Base-by-base conservation (phyloP, 345 rosid species). In the Rhodomyrtus tomentosa region DNA sequence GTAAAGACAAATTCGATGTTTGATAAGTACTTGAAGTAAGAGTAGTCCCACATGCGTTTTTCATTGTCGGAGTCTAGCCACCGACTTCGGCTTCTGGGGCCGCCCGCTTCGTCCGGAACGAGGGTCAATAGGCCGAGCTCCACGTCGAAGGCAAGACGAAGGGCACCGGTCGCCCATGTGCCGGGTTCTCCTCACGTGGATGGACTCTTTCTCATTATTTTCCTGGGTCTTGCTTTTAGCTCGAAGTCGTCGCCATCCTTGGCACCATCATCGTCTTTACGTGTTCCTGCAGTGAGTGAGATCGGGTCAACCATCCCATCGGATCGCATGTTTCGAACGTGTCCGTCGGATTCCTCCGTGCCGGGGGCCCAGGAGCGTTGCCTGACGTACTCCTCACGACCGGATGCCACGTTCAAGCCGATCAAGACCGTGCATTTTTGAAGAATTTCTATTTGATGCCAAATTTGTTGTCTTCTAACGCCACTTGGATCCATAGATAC, bases 361-460 rank as follows among this genome's bases (percentile, higher is more conserved):
- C 49, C 49, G 49, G 49, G 49, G 10, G 49, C 49, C 49, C 49
- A 11, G 49, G 49, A 48, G 49, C 49, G 7, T 48, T 11, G 49
- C 11, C 49, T 11, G 49, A 48, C 49, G 11, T 8, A 48, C 49
- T 10, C 49, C 49, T 48, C 49, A 48, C 11, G 10, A 48, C 11
- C 11, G 16, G 32, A 56, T 25, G 68, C 32, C 68, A 8, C n/a
- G 0, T n/a, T 1, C n/a, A 56, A n/a, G 32, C 27, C 1, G 32
- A 56, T n/a, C 0, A n/a, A 0, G 2, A n/a, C 16, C 7, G 2
- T n/a, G 68, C 18, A 56, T 56, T 11, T n/a, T n/a, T 1, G 68
- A n/a, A 32, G 68, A 22, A 55, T 55, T 13, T 25, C 29, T 29
- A 12, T 55, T 25, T 55, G 29, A 55, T 25, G 62, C n/a, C 29